Percentiles rank a stretch among this genome's conserved stretches.
Evolutionary conservation across 1,284 basidiomycete species (phyloP).

Genomic region (Phellopilus nigrolimitatus): DNA sequence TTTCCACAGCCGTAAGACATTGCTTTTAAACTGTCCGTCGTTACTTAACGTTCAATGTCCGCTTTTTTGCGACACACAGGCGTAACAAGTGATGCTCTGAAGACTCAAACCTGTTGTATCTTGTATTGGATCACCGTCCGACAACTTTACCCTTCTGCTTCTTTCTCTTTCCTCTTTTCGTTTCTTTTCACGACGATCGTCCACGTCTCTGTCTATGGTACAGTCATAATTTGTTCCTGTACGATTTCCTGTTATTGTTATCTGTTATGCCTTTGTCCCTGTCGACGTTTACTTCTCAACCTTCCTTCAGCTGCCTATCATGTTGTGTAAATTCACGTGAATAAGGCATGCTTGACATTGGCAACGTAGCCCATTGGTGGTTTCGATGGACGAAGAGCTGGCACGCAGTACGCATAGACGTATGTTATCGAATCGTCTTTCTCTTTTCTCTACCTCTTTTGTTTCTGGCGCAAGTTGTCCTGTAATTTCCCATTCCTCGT

Average conservation of each 20-base stretch:
- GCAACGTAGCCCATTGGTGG: no score
- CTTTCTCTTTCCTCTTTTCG: not conserved
- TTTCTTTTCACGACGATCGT: not conserved
- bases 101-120: slow-evolving; percentile 9
- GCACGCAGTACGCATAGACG: no score
- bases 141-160: not conserved
- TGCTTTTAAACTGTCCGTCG: not conserved
- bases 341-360: not conserved
- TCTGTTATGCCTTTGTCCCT: not conserved
- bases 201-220: not conserved
- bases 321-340: not conserved
- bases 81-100: not conserved
- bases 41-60: not conserved
- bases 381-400: no score
- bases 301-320: not conserved
- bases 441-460: no score
- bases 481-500: no score
- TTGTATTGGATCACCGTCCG: slow-evolving; percentile 10
- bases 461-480: no score
- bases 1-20: slow-evolving; percentile 23
- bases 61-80: not conserved
- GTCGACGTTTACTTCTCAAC: not conserved
- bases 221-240: not conserved
- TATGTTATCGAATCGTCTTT: no score
- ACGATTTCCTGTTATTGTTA: not conserved